Evolutionary conservation across 2,329 filamentous ascomycete species (phyloP).

Genomic region (Claviceps quebecensis): DNA sequence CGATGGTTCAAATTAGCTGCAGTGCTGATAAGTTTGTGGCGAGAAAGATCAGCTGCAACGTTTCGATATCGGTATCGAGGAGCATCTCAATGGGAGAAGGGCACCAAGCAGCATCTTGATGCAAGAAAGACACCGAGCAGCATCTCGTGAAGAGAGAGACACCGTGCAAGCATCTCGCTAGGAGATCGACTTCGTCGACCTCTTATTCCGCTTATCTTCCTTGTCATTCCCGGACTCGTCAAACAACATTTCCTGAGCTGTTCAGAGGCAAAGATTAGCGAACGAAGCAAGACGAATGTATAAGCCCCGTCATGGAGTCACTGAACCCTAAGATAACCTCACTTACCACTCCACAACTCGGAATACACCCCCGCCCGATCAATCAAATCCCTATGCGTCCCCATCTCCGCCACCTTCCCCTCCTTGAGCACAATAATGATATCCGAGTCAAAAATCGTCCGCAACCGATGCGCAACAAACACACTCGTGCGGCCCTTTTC

Average conservation of each 20-base stretch:
- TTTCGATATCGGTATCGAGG: too few species aligned
- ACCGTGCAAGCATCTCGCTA: background rate
- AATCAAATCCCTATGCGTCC: constrained; percentile 74
- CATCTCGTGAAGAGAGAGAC: background rate
- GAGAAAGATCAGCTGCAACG: too few species aligned
- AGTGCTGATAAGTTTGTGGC: too few species aligned
- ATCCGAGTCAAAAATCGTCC: constrained; percentile 89
- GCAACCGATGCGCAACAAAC: constrained; percentile 82
- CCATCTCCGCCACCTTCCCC: constrained; percentile 74
- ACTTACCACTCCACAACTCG: constrained; percentile 77
- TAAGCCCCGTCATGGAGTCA: background rate
- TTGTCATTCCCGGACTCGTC: constrained; percentile 30
- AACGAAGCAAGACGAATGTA: background rate
- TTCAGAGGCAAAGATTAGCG: background rate
- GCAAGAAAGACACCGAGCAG: too few species aligned
- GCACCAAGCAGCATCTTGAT: too few species aligned
- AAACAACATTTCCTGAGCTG: constrained; percentile 50
- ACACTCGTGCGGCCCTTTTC: constrained; percentile 85
- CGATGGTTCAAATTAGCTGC: too few species aligned
- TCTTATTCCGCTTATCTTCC: constrained; percentile 27
- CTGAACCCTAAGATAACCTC: too few species aligned
- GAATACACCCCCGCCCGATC: constrained; percentile 69
- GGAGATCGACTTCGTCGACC: constrained; percentile 9
- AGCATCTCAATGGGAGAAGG: too few species aligned
- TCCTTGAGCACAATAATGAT: constrained; percentile 81